A percentile compares a stretch with the other conserved stretches of the same genome.
Evolutionary conservation across 2,329 filamentous ascomycete species (phyloP).

Genomic region (Penicillium sp.): DNA sequence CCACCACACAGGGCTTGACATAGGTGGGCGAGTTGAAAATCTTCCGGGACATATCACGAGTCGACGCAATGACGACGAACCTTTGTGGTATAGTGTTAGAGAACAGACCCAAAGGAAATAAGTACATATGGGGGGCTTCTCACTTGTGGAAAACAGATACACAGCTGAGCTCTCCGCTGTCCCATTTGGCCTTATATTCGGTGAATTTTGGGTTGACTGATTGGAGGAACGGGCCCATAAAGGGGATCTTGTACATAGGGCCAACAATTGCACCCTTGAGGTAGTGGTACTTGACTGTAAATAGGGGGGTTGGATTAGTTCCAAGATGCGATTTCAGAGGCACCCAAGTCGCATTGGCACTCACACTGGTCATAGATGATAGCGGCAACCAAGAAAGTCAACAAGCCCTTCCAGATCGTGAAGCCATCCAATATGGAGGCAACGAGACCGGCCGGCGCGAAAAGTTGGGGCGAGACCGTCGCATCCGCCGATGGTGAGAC

Average conservation of each 20-base stretch:
- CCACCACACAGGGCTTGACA: slow-evolving; percentile 94
- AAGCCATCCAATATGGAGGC: slow-evolving; percentile 51
- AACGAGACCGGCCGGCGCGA: slow-evolving; percentile 39
- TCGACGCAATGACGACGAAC: slow-evolving; percentile 94
- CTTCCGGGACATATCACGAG: slow-evolving; percentile 89
- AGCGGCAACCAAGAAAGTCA: slow-evolving; percentile 62
- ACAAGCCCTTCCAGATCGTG: slow-evolving; percentile 56
- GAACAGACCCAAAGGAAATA: neutral
- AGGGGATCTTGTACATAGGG: slow-evolving; percentile 66
- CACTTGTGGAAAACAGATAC: slow-evolving; percentile 99
- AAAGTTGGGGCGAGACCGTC: slow-evolving; percentile 49
- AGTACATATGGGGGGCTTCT: slow-evolving; percentile 21
- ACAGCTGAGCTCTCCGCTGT: slow-evolving; percentile 82
- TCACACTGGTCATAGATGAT: slow-evolving; percentile 85
- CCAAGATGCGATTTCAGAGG: slow-evolving; percentile 2
- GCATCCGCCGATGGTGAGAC: slow-evolving; percentile 60
- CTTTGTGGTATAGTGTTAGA: slow-evolving; percentile 39
- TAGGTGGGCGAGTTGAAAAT: slow-evolving; percentile 88
- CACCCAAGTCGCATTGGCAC: slow-evolving; percentile 29
- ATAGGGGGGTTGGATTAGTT: slow-evolving; percentile 12
- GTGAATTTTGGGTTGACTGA: slow-evolving; percentile 86
- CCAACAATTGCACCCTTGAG: slow-evolving; percentile 69
- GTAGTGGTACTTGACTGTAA: slow-evolving; percentile 61
- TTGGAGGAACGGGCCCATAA: slow-evolving; percentile 91
- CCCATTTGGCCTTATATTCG: slow-evolving; percentile 86